Percentiles rank a stretch among this genome's conserved stretches.
Conservation (phyloP, 2,329 filamentous ascomycete genomes). For the Hymenoscyphus fraxineus region DNA sequence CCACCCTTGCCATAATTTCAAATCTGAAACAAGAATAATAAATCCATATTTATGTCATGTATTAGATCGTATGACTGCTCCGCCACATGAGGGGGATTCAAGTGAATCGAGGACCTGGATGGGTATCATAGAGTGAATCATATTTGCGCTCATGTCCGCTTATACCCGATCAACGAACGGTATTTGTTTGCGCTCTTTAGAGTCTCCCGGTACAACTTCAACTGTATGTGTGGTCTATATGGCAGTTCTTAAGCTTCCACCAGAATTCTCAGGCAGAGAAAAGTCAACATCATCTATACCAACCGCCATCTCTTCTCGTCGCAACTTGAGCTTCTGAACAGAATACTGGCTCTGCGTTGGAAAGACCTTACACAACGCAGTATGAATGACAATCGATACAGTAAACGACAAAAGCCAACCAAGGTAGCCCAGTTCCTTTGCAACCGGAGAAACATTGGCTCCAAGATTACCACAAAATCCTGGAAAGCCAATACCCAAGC, state of each 20-base stretch:
- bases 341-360: constrained; percentile 33
- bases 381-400: constrained; percentile 29
- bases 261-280: neutral
- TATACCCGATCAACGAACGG: neutral
- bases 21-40: no score
- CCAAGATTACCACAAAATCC: constrained; percentile 32
- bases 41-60: no score
- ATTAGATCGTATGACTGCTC: no score
- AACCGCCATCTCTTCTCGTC: constrained; percentile 14
- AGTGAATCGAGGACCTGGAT: no score
- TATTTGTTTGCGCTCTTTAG: neutral
- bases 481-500: constrained; percentile 31
- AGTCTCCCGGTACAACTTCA: neutral
- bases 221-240: no score
- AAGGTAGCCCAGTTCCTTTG: constrained; percentile 29
- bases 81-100: no score
- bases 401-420: constrained; percentile 34
- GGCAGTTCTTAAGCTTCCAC: neutral
- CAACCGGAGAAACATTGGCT: constrained; percentile 27
- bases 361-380: constrained; percentile 33
- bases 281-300: neutral
- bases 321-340: constrained; percentile 28
- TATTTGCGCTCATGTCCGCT: no score
- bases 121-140: no score
- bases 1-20: no score